Percentiles rank a stretch among this genome's conserved stretches.
These are phyloP conservation scores for Eleusine coracana DNA, from an alignment of 176 grass and related monocot genomes.

Conservation along the genomic window DNA sequence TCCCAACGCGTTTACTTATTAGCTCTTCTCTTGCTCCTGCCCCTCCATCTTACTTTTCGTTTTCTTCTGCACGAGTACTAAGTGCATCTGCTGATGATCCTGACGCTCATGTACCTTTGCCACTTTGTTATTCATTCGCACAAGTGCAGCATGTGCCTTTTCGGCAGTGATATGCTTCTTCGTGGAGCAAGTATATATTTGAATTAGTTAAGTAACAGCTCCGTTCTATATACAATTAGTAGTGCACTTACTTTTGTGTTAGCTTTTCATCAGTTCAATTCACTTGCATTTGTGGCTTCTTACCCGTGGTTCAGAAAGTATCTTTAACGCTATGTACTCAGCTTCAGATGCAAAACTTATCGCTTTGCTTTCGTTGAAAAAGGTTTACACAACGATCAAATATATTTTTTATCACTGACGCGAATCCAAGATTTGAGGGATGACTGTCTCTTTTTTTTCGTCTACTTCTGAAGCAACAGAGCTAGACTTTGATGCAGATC, in stretches of 20 bases:
- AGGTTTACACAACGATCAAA: neutral
- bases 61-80: neutral
- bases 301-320: neutral
- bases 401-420: neutral
- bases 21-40: neutral
- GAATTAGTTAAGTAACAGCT: neutral
- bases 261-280: conserved; percentile 14
- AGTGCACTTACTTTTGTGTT: conserved; percentile 31
- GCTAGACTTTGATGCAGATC: no score
- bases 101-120: conserved; percentile 28
- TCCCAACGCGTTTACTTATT: conserved; percentile 48
- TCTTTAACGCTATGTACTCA: neutral
- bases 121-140: neutral
- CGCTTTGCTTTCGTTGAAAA: neutral
- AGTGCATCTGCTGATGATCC: neutral
- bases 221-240: neutral
- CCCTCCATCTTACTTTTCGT: neutral
- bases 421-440: neutral
- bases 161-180: conserved; percentile 2
- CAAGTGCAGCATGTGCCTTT: neutral
- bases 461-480: no score
- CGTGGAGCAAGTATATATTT: neutral
- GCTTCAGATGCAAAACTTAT: conserved; percentile 6
- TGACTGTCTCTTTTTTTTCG: no score
- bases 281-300: conserved; percentile 33